phyloP scores from a whole-genome alignment of 192 early-diverging fungal genomes.

The Linnemannia schmuckeri region DNA sequence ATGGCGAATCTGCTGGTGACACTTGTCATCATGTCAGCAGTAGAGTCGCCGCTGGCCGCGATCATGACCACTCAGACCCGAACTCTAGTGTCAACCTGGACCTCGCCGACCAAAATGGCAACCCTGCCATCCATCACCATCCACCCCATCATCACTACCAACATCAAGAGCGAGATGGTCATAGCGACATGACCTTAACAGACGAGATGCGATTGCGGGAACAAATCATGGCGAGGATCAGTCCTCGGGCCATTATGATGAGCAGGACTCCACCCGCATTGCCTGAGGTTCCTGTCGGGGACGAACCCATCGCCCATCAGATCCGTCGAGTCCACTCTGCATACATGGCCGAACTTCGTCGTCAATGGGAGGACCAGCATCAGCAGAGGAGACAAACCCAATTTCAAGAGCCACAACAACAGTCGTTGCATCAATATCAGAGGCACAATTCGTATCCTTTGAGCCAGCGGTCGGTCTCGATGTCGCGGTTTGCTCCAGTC shows the following conservation, averaged over 20 bases:
- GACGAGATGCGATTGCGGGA: not conserved
- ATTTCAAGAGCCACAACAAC: conserved; percentile 5
- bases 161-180: not conserved
- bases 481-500: not conserved
- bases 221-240: not conserved
- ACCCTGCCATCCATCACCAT: not conserved
- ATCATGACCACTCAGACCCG: not conserved
- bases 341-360: not conserved
- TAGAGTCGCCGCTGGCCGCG: not conserved
- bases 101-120: not conserved
- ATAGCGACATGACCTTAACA: not conserved
- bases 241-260: not conserved
- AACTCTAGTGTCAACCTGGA: not conserved
- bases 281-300: not conserved
- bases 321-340: conserved; percentile 13
- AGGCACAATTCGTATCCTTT: not conserved
- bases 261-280: not conserved
- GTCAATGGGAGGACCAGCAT: conserved; percentile 16
- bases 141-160: not conserved
- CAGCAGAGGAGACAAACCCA: not conserved
- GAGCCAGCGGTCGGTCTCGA: not conserved
- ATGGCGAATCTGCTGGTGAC: not conserved
- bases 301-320: conserved; percentile 15
- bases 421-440: not conserved
- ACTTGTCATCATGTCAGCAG: not conserved